A percentile compares a stretch with the other conserved stretches of the same genome.
Conservation (phyloP, 2,329 filamentous ascomycete genomes). For the Blastomyces gilchristii region DNA sequence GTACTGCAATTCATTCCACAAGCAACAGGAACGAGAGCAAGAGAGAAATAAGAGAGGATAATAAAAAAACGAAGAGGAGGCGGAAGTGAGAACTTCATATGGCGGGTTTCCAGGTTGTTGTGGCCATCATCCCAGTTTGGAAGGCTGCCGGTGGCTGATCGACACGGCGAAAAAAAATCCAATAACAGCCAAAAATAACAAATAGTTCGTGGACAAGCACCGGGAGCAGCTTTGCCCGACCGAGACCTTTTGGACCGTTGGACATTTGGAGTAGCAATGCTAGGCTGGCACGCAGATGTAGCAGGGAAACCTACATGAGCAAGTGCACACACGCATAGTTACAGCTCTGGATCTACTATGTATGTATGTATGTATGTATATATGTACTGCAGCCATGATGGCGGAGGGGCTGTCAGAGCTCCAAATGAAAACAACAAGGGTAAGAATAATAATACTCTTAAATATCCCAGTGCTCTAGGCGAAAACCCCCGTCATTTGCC, state of each 20-base stretch:
- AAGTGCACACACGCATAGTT: neutral
- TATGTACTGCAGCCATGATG: no score
- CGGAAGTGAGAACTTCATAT: neutral
- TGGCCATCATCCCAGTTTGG: conserved; percentile 1
- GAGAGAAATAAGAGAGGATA: neutral
- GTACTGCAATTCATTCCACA: neutral
- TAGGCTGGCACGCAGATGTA: neutral
- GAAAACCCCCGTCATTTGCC: no score
- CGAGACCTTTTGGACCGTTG: neutral
- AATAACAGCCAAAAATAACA: neutral
- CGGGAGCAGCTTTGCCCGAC: neutral
- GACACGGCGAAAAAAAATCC: neutral
- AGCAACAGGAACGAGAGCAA: neutral
- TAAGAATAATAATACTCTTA: neutral
- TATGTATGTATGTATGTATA: no score
- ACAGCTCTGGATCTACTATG: neutral
- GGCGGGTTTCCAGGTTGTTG: neutral
- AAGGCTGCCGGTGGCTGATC: neutral
- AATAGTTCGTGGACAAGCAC: neutral
- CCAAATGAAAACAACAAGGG: neutral
- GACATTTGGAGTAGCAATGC: neutral
- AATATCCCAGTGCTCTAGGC: neutral
- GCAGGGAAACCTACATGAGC: neutral
- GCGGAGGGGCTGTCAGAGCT: neutral
- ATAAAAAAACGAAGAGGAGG: neutral